These are phyloP conservation scores for Suillus brevipes DNA, from an alignment of 768 basidiomycete genomes.

Conservation along the genomic window DNA sequence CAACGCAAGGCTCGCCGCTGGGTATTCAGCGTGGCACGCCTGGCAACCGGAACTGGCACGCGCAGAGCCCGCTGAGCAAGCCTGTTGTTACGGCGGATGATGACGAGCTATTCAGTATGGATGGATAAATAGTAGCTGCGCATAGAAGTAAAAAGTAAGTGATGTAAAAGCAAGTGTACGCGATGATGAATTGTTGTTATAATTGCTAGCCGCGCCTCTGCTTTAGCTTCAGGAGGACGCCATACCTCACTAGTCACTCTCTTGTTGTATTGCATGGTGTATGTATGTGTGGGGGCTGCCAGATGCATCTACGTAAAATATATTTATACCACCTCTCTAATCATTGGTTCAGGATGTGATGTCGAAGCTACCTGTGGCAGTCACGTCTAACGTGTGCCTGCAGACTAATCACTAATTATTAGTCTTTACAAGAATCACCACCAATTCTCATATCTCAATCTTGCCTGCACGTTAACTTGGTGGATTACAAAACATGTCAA, in stretches of 20 bases:
- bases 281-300: conserved; percentile 3
- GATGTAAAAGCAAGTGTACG: conserved; percentile 2
- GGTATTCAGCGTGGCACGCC: conserved; percentile 24
- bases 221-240: conserved; percentile 2
- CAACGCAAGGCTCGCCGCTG: conserved; percentile 23
- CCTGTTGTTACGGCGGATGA: conserved; percentile 59
- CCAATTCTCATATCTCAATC: too few relatives aligned
- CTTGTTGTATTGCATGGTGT: conserved; percentile 8
- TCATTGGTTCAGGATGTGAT: not conserved
- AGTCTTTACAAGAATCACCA: too few relatives aligned
- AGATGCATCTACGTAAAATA: conserved; percentile 8
- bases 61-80: conserved; percentile 58
- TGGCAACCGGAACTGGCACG: conserved; percentile 36
- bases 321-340: conserved; percentile 6
- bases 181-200: conserved; percentile 4
- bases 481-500: not conserved
- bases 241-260: conserved; percentile 4
- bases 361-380: not conserved
- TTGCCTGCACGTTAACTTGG: too few relatives aligned
- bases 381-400: too few relatives aligned
- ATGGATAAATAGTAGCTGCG: conserved; percentile 36
- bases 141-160: conserved; percentile 5
- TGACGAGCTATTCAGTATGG: conserved; percentile 73
- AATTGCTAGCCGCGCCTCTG: conserved; percentile 5
- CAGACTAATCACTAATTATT: too few relatives aligned